Percentiles rank a stretch among this genome's conserved stretches.
Evolutionary conservation across 2,329 filamentous ascomycete species (phyloP).

Genomic region (Calonectria fujianensis): DNA sequence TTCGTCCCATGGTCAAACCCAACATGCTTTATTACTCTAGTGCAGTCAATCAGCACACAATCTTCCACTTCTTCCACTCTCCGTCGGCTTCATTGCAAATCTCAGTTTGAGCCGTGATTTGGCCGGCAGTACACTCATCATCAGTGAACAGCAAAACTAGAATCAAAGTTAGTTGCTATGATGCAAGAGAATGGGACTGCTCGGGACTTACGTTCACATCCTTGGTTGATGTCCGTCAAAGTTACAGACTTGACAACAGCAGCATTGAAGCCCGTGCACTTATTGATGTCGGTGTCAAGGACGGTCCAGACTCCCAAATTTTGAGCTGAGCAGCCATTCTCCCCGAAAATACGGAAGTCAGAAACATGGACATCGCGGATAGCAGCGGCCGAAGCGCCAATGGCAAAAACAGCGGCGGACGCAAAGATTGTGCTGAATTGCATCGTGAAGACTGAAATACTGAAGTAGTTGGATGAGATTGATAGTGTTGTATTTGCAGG

Average conservation of each 20-base stretch:
- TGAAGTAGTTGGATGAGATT: not conserved
- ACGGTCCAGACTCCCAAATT: not conserved
- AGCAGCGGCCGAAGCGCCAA: conserved; percentile 1
- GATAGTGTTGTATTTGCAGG: conserved; percentile 2
- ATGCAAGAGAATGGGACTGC: not conserved
- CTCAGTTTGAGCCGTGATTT: not conserved
- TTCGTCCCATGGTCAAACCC: not conserved
- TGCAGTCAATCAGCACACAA: not conserved
- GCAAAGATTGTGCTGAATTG: conserved; percentile 1
- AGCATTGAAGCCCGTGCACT: not conserved
- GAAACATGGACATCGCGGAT: not conserved
- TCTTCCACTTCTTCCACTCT: conserved; percentile 11
- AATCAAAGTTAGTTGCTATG: not conserved
- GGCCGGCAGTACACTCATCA: not conserved
- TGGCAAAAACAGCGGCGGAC: not conserved
- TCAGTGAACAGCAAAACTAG: not conserved
- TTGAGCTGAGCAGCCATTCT: not conserved
- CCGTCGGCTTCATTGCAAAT: not conserved
- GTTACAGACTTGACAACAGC: conserved; percentile 2
- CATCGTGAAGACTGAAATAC: not conserved
- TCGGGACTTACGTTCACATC: not conserved
- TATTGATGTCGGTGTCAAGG: not conserved
- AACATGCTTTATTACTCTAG: not conserved
- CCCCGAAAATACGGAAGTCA: not conserved
- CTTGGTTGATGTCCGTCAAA: conserved; percentile 3